Base-by-base conservation (phyloP, 2,329 filamentous ascomycete genomes). In the Aspergillus cejpii region DNA sequence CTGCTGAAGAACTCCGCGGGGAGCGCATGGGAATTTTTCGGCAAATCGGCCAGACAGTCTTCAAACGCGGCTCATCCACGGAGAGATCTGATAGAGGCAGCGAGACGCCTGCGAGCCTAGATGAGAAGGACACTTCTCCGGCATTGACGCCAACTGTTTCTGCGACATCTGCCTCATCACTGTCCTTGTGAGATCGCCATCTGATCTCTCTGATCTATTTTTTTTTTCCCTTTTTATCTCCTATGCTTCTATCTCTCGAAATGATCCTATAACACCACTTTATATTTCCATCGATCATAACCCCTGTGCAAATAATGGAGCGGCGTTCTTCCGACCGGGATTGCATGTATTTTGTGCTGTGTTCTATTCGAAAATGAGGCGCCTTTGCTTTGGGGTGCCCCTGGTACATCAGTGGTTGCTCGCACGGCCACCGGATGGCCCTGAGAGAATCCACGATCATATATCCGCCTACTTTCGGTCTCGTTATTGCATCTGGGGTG, bases 21-120 rank as follows among this genome's bases (percentile, higher is more conserved):
- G 68, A 70, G 44, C 65, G 67, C 28, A 56, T 61, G 56, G 69
- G 66, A 12, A 68, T 69, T 43, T 57, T 71, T 43, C 63, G 64
- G 20, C 65, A 69, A 21, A 65, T 71, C 45, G 65, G 68, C 14
- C 67, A 72, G 45, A 67, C 68, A 5, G 63, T 73, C 42, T 70
- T 72, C 58, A 71, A 70, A 48, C 63, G 68, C 31, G 59, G 62
- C 2, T 58, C 66, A 5, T 71, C 68, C 5, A 62, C 61, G 1
- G 68, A 71, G 19, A 59, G 68, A 24, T 58, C 59, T 5, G 61
- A 62, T 15, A 58, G 57, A 42, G 53, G 58, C 31, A 57, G 56
- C 48, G 61, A 65, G 23, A 50, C 52, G 6, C 55, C 55, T 24
- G 43, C 49, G 3, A 62, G 55, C 28, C 51, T 52, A 6, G 64